A percentile compares a stretch with the other conserved stretches of the same genome.
Conservation (phyloP, 179 eudicot species). For the Gypsophila paniculata region DNA sequence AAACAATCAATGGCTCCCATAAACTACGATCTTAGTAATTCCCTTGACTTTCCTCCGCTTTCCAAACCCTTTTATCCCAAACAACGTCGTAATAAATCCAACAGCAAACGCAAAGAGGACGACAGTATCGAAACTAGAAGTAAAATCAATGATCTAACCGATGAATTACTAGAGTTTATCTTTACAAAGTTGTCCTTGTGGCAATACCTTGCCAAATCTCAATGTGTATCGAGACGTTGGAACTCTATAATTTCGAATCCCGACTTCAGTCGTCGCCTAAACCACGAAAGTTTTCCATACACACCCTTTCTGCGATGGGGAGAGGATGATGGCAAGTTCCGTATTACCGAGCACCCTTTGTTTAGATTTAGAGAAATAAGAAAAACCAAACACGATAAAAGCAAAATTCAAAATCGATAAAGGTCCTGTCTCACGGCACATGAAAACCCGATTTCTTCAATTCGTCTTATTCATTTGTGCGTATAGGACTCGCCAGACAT, state of each 20-base stretch:
- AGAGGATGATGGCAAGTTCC: neutral
- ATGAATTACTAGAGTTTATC: neutral
- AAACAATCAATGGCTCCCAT: neutral
- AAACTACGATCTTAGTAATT: neutral
- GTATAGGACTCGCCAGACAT: no score
- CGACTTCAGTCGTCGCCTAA: neutral
- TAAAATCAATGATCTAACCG: neutral
- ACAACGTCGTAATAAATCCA: neutral
- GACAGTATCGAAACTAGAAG: neutral
- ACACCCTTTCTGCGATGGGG: neutral
- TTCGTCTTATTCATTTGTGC: no score
- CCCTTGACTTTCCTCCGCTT: neutral
- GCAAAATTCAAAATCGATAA: no score
- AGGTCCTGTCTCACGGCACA: no score
- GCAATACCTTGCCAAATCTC: neutral
- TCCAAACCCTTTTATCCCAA: neutral
- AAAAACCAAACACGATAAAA: no score
- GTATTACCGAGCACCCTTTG: constrained; percentile 13
- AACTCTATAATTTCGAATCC: neutral
- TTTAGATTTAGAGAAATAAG: no score
- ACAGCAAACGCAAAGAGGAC: no score
- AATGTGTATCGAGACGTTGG: constrained; percentile 6
- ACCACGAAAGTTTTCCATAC: no score
- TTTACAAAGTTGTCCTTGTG: neutral
- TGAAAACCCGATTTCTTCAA: no score